Percentiles rank a stretch among this genome's conserved stretches.
Evolutionary conservation across 1,284 basidiomycete genomes (phyloP).

Genomic region (Erythrobasidium hasegawianum): DNA sequence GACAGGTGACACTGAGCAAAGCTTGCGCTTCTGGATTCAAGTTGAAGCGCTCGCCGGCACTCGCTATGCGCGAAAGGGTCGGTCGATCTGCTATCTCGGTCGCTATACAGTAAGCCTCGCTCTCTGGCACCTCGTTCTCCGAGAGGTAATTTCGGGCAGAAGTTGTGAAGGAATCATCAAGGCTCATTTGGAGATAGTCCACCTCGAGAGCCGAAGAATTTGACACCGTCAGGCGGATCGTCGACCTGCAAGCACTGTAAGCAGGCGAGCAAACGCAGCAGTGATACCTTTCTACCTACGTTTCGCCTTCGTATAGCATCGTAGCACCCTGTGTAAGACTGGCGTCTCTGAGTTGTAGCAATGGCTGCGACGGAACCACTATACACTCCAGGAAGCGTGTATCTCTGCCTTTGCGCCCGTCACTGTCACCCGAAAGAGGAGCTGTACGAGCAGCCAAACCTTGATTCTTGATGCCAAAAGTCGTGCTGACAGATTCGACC

Average conservation of each 20-base stretch:
- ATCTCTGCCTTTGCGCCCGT: conserved; percentile 50
- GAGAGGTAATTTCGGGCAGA: conserved; percentile 69
- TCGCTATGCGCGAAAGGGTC: conserved; percentile 48
- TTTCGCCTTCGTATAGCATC: conserved; percentile 91
- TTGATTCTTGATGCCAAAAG: too few relatives aligned
- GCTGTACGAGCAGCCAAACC: too few relatives aligned
- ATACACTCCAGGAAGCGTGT: conserved; percentile 63
- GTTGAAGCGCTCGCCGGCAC: neutral
- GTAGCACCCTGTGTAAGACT: conserved; percentile 83
- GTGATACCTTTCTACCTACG: conserved; percentile 53
- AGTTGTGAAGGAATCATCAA: conserved; percentile 80
- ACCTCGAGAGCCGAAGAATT: conserved; percentile 78
- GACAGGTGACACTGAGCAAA: conserved; percentile 66
- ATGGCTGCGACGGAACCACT: conserved; percentile 79
- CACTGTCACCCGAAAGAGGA: too few relatives aligned
- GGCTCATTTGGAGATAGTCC: conserved; percentile 77
- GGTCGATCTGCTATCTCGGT: conserved; percentile 72
- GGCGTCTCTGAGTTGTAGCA: conserved; percentile 77
- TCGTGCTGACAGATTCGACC: too few relatives aligned
- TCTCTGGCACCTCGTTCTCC: conserved; percentile 68
- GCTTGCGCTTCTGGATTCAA: conserved; percentile 38
- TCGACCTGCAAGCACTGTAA: conserved; percentile 57
- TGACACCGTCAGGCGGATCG: conserved; percentile 75
- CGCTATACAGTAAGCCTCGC: conserved; percentile 87
- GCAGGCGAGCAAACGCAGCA: conserved; percentile 25